phyloP scores from a whole-genome alignment of 2,329 filamentous ascomycete species.

The Colletotrichum incanum region DNA sequence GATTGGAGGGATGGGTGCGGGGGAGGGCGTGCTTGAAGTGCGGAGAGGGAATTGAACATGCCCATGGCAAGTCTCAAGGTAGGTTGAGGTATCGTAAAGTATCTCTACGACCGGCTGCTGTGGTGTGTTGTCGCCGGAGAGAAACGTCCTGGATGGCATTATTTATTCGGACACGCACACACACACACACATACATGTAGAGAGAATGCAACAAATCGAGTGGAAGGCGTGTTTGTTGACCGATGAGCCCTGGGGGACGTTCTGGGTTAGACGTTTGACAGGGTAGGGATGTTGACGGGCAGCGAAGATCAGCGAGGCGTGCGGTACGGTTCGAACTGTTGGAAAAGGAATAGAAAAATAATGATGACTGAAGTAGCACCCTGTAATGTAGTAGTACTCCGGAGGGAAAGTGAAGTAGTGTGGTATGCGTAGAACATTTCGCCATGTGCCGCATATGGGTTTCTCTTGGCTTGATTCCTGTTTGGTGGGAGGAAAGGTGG shows the following conservation, averaged over 20 bases:
- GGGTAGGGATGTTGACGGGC: conserved; percentile 41
- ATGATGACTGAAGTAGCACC: not conserved
- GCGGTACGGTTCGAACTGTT: conserved; percentile 1
- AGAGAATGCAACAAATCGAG: not conserved
- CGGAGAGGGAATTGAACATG: conserved; percentile 1
- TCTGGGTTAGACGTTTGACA: not conserved
- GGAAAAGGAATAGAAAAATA: too few relatives aligned
- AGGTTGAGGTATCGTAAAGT: conserved; percentile 2
- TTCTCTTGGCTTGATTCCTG: conserved; percentile 1
- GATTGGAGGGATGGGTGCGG: not conserved
- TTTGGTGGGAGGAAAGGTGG: not conserved
- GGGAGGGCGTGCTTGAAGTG: not conserved
- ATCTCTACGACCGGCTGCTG: not conserved
- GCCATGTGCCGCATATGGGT: not conserved
- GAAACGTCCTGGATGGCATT: not conserved
- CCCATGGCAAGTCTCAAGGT: not conserved
- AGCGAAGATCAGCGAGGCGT: conserved; percentile 29
- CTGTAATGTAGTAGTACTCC: not conserved
- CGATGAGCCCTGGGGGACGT: not conserved
- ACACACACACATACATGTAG: not conserved
- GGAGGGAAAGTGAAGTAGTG: not conserved
- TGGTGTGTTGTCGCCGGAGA: not conserved
- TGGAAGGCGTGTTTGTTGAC: not conserved
- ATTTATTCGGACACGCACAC: not conserved
- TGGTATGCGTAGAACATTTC: not conserved